A percentile compares a stretch with the other conserved stretches of the same genome.
phyloP scores from a whole-genome alignment of 75 land plant species.

The Picea glauca region DNA sequence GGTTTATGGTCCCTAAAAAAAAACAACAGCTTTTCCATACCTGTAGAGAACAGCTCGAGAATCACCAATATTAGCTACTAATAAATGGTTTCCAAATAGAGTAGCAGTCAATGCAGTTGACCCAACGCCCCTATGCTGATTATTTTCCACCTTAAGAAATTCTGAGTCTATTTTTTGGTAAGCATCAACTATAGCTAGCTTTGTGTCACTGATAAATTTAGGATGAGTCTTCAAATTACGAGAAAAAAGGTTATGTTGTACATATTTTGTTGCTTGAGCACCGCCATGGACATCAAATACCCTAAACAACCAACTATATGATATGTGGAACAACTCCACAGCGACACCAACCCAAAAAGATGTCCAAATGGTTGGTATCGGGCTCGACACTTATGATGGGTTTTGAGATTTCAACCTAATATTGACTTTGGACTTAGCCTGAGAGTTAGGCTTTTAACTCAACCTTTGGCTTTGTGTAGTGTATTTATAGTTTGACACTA shows the following conservation, averaged over 20 bases:
- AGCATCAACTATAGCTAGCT: conserved; percentile 83
- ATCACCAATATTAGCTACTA: conserved; percentile 96
- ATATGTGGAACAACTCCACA: too few species aligned
- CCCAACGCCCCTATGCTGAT: conserved; percentile 88
- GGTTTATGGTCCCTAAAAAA: too few species aligned
- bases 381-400: too few species aligned
- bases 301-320: too few species aligned
- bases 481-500: too few species aligned
- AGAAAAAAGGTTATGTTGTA: conserved; percentile 65
- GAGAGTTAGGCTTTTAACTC: too few species aligned
- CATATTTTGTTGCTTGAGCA: conserved; percentile 80
- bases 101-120: conserved; percentile 97
- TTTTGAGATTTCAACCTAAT: too few species aligned
- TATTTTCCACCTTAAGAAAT: conserved; percentile 70
- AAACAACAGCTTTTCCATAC: conserved; percentile 46
- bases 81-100: conserved; percentile 77
- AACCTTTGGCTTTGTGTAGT: too few species aligned
- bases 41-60: conserved; percentile 90
- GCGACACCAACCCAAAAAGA: too few species aligned
- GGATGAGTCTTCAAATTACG: conserved; percentile 74
- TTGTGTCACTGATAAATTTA: conserved; percentile 70
- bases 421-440: too few species aligned
- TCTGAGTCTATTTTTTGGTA: conserved; percentile 87
- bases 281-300: conserved; percentile 48
- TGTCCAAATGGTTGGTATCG: too few species aligned